Evolutionary conservation across 2,329 filamentous ascomycete species (phyloP).

Genomic region (Emergomyces orientalis): DNA sequence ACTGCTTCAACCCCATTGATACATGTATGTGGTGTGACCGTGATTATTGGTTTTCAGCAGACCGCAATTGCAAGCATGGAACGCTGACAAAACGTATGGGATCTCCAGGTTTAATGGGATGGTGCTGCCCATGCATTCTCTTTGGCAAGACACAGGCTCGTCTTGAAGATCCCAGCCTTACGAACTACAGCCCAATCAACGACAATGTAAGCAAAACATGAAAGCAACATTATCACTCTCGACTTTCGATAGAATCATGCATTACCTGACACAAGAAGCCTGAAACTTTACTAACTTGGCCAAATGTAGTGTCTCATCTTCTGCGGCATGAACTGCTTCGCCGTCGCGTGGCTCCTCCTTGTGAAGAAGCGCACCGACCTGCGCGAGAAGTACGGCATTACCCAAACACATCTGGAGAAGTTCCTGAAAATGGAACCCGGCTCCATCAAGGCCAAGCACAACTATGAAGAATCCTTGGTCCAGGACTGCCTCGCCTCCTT

Average conservation of each 20-base stretch:
- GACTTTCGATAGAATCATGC: background rate
- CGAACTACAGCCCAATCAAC: conserved; percentile 10
- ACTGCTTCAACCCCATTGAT: conserved; percentile 8
- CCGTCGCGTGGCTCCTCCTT: conserved; percentile 4
- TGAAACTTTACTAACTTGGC: background rate
- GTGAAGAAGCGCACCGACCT: conserved; percentile 9
- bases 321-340: conserved; percentile 11
- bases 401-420: conserved; percentile 8
- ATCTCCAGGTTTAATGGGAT: conserved; percentile 8
- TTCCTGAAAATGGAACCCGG: conserved; percentile 11
- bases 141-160: conserved; percentile 11
- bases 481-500: conserved; percentile 9
- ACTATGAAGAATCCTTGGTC: conserved; percentile 6
- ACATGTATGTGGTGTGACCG: conserved; percentile 1
- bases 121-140: conserved; percentile 9
- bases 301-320: conserved; percentile 8
- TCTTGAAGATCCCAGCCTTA: conserved; percentile 2
- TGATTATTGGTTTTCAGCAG: background rate
- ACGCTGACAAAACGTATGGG: background rate
- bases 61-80: background rate
- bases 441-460: conserved; percentile 9
- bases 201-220: conserved; percentile 8
- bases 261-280: background rate
- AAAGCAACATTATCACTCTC: background rate
- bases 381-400: conserved; percentile 10